These are phyloP conservation scores for Medicago ruthenica DNA, from an alignment of 306 rosid genomes.

Conservation along the genomic window DNA sequence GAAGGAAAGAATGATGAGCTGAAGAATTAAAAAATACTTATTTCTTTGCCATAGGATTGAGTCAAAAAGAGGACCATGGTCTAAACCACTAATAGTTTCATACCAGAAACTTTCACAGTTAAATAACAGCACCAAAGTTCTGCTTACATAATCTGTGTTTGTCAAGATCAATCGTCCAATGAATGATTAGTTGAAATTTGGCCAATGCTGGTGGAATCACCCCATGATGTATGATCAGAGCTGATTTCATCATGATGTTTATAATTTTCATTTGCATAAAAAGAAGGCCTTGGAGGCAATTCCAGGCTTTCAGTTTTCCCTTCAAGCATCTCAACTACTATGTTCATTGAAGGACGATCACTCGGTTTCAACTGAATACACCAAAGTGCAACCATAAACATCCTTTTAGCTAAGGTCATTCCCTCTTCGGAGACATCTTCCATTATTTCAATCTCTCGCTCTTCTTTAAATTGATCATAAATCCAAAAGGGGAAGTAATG, in stretches of 20 bases:
- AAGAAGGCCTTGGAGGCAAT: background rate
- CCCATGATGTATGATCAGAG: background rate
- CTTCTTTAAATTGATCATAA: too few relatives aligned
- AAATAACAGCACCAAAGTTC: background rate
- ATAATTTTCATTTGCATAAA: background rate
- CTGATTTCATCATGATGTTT: too few relatives aligned
- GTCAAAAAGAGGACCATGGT: background rate
- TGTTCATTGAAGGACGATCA: too few relatives aligned
- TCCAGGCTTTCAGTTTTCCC: background rate
- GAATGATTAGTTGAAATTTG: too few relatives aligned
- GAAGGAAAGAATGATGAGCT: too few relatives aligned
- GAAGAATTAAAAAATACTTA: too few relatives aligned
- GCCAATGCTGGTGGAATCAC: background rate
- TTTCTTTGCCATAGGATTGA: background rate
- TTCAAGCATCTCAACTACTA: too few relatives aligned
- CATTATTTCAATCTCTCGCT: background rate
- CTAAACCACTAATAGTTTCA: background rate
- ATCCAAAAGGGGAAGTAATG: background rate
- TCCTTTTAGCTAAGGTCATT: too few relatives aligned
- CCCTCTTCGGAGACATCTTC: background rate
- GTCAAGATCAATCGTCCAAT: background rate
- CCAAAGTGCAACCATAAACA: too few relatives aligned
- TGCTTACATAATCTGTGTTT: background rate
- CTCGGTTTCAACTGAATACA: too few relatives aligned
- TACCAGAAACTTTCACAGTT: background rate